Evolutionary conservation across 768 basidiomycete species (phyloP), one percentile per base, ranked within the genome.

Genomic region (Hemileccinum impolitum): DNA sequence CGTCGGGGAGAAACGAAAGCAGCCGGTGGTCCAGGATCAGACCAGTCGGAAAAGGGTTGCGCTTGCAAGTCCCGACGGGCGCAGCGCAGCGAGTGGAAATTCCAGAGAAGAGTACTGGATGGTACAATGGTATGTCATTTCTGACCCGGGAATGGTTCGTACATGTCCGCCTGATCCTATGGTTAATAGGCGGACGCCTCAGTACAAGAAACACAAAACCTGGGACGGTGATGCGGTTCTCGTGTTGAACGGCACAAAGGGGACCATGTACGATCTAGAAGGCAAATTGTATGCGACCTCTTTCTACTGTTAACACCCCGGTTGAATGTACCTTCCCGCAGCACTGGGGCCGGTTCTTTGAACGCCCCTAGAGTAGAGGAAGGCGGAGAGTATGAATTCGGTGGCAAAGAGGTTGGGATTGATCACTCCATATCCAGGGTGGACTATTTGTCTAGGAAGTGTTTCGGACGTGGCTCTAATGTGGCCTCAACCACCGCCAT

Each of bases 171-270:
- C 39, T 56, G 28, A 41, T 44, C 10, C 19, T 31, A 25, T 40
- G 36, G 19, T 35, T 19, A 36, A 25, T 31, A 87, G 85, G 87
- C 71, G 87, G 50, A 76, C 71, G 39, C 83, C 76, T 38, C 87
- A 90, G 65, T 72, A 74, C 34, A 88, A 81, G 70, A 94, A 94
- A 67, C 84, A 93, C 60, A 91, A 92, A 65, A 91, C 87, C 0
- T 94, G 92, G 92, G 90, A 94, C 45, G 90, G 87, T 32, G 89
- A 85, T 58, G 84, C 76, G 32, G 74, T 86, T n/a, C 72, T 89
- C 5, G 78, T 80, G 10, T 70, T 81, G 15, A 74, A 59, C 49
- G 68, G 64, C 39, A 63, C 56, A 8, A 77, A 70, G 58, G 77
- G 76, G 41, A 76, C 70, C 4, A 65, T 89, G 23, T 80, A 80